Conservation (phyloP, 768 basidiomycete genomes). For the Kwoniella newhampshirensis region DNA sequence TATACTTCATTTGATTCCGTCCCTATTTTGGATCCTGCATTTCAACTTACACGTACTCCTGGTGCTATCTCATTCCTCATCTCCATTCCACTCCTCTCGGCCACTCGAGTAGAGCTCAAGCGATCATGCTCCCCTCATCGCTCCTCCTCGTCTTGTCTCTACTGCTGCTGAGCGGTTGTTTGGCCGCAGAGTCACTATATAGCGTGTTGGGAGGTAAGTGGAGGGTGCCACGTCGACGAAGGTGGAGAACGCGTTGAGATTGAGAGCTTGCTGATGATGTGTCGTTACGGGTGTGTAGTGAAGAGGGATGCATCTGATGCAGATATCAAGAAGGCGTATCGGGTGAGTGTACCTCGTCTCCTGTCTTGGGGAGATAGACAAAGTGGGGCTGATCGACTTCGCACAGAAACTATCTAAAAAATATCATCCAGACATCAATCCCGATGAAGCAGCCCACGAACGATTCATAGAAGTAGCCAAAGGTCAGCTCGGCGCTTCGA, state of each 20-base stretch:
- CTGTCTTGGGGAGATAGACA: no score
- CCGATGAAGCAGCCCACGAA: conserved; percentile 70
- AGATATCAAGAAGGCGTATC: conserved; percentile 90
- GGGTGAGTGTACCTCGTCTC: conserved; percentile 55
- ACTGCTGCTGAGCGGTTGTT: conserved; percentile 30
- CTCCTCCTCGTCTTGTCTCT: conserved; percentile 31
- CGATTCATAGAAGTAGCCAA: conserved; percentile 88
- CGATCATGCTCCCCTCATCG: conserved; percentile 39
- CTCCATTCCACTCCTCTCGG: no score
- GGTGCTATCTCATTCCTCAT: no score
- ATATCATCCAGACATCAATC: conserved; percentile 95
- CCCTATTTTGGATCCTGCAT: no score
- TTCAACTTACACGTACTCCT: no score
- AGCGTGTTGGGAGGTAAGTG: conserved; percentile 75
- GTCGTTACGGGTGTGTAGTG: conserved; percentile 54
- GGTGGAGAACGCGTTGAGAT: background rate
- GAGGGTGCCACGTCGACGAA: conserved; percentile 19
- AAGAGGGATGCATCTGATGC: conserved; percentile 76
- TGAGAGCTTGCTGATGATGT: background rate
- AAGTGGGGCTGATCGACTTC: background rate
- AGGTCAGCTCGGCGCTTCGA: conserved; percentile 59
- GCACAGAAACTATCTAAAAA: conserved; percentile 73
- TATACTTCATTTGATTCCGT: no score
- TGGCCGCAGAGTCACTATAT: conserved; percentile 58
- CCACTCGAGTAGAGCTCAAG: no score